A percentile compares a stretch with the other conserved stretches of the same genome.
Evolutionary conservation across 371 early-diverging fungal species (phyloP).

Genomic region (Gilbertella persicaria): DNA sequence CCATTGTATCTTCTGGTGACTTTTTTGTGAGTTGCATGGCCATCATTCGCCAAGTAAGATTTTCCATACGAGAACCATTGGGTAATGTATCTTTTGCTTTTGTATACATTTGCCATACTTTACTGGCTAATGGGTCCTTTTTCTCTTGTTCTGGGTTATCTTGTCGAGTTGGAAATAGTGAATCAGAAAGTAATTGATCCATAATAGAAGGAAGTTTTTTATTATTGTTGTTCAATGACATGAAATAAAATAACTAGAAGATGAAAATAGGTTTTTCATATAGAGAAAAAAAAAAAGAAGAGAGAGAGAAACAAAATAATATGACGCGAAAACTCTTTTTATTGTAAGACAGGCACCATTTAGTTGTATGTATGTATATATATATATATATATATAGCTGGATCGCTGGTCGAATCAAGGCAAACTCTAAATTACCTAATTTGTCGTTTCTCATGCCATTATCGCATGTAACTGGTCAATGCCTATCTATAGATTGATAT

Average conservation of each 20-base stretch:
- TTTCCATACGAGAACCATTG: conserved; percentile 67
- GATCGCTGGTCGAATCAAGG: conserved; percentile 14
- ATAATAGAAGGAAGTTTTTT: conserved; percentile 14
- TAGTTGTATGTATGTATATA: background rate
- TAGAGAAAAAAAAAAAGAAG: background rate
- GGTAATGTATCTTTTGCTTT: conserved; percentile 70
- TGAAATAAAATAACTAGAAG: conserved; percentile 6
- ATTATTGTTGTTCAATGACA: conserved; percentile 16
- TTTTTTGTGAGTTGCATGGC: conserved; percentile 57
- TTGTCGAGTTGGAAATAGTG: conserved; percentile 17
- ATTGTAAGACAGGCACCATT: background rate
- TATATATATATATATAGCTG: conserved; percentile 4
- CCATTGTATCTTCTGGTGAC: conserved; percentile 9
- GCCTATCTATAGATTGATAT: background rate
- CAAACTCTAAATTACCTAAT: conserved; percentile 17
- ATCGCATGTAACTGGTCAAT: conserved; percentile 28
- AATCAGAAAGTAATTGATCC: conserved; percentile 26
- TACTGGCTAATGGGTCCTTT: conserved; percentile 59
- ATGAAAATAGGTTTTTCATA: background rate
- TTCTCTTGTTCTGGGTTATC: conserved; percentile 20
- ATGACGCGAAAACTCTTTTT: background rate
- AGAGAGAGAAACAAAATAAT: conserved; percentile 5
- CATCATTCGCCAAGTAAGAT: conserved; percentile 76
- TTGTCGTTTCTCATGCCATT: conserved; percentile 24
- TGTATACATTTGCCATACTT: conserved; percentile 72